Percentiles rank a stretch among this genome's conserved stretches.
Evolutionary conservation across 495 filamentous ascomycete species (phyloP).

Genomic region (Chaetomium tenue): DNA sequence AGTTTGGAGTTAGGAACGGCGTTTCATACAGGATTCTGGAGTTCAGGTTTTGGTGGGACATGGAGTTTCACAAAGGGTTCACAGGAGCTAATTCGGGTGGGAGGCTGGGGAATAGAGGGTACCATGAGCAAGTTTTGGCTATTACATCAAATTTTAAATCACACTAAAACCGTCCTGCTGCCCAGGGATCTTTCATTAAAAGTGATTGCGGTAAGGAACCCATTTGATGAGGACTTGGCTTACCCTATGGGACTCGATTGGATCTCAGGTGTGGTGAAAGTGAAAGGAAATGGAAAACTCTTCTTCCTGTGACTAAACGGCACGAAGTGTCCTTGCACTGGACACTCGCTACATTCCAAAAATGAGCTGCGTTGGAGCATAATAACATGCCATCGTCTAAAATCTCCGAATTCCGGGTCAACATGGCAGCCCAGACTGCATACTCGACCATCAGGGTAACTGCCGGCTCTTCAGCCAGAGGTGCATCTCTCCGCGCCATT

Average conservation of each 20-base stretch:
- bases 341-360: too few species aligned
- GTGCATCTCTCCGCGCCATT: not conserved
- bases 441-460: conserved; percentile 4
- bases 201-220: not conserved
- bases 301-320: not conserved
- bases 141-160: too few species aligned
- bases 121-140: not conserved
- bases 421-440: not conserved
- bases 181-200: not conserved
- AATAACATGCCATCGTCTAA: not conserved
- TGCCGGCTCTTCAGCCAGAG: conserved; percentile 7
- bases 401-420: conserved; percentile 3
- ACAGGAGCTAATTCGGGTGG: not conserved
- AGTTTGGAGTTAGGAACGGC: too few species aligned
- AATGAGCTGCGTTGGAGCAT: not conserved
- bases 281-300: not conserved
- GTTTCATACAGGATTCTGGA: too few species aligned
- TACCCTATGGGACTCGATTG: not conserved
- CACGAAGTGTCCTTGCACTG: not conserved
- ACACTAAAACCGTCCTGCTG: too few species aligned
- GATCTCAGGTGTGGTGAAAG: not conserved
- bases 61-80: too few species aligned
- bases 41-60: not conserved
- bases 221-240: not conserved
- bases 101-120: not conserved